Evolutionary conservation across 805 yeast species (phyloP), one percentile per base, ranked within the genome.

Genomic region (Lachancea kluyveri): DNA sequence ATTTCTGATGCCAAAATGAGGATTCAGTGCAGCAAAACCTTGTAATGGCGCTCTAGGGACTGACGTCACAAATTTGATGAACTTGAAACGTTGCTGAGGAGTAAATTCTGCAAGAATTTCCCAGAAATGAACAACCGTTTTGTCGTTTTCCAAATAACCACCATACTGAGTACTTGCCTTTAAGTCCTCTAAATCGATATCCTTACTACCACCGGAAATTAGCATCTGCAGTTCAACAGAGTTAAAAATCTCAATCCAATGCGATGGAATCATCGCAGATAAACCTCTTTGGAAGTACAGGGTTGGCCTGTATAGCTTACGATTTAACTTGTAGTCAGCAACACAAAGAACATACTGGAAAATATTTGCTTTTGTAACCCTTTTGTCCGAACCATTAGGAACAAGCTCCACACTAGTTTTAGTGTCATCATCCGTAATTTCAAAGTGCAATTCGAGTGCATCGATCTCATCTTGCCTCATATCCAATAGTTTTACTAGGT

Each of bases 41-140:
- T 85, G 66, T 24, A 92, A 63, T 1, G 98, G 98, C 0, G 95
- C 95, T 38, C 88, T 70, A 1, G 95, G 79, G 1, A 86, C 94
- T 0, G 96, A 82, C 0, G 97, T 92, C 17, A 85, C 96, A 62
- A 90, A 92, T 52, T 84, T 84, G 17, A 92, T 59, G 35, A 92
- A 70, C 30, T 72, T 70, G 13, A 74, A 65, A 40, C 75, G 66
- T 35, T 86, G 84, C n/a, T 67, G 69, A 3, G 70, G 62, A 2
- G 66, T 52, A 68, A 86, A 72, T 38, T 84, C 95, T 4, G 63
- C 64, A 5, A 92, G 64, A 5, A 86, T 76, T 37, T 77, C 76
- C 88, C 95, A 87, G 42, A 92, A 74, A 37, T 72, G 61, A 11
- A 37, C 37, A 2, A 90, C 63, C 0, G 95, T 85, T n/a, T 50